Evolutionary conservation across 805 yeast species (phyloP), one percentile per base, ranked within the genome.

Genomic region (Candida ortonii): DNA sequence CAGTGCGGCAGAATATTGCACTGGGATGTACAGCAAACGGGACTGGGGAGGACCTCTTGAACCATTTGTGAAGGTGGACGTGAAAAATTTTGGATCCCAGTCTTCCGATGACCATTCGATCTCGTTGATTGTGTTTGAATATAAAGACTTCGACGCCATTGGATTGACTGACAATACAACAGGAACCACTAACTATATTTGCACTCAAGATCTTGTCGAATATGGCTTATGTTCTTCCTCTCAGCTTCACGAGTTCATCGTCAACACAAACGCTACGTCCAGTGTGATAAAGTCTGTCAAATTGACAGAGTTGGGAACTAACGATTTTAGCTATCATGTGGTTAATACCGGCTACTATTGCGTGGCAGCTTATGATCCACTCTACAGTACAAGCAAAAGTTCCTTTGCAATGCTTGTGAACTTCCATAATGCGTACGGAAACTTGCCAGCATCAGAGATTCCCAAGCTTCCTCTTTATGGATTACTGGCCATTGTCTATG

Each of bases 391-490:
- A 2, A 34, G 37, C 6, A 34, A 42, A 7, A 56, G 57, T 27
- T 67, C 65, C 14, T 93, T 80, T 60, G 59, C 69, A 32, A 84
- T 90, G 11, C 60, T 64, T n/a, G 82, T 83, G 27, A 81, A 80
- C 49, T 93, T 86, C 63, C 93, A 87, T 65, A 93, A 89, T 62
- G 84, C 97, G 4, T 93, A 75, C 60, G 98, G 98, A 38, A 75
- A 85, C 40, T 67, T 93, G 38, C 76, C 94, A 20, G 98, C 95
- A 5, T 69, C 89, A 22, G 95, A 93, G 57, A 82, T 86, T 47
- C 96, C 97, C 18, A 86, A 89, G 51, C 70, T 93, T 43, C 87
- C 96, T 8, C 76, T 87, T 16, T 93, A 87, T 57, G 97, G 96
- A 1, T 73, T 84, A 11, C 68, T 87, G 52, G 85, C 96, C 1